Evolutionary conservation across 371 early-diverging fungal species (phyloP), one percentile per base, ranked within the genome.

Genomic region (Saksenaea vasiformis): DNA sequence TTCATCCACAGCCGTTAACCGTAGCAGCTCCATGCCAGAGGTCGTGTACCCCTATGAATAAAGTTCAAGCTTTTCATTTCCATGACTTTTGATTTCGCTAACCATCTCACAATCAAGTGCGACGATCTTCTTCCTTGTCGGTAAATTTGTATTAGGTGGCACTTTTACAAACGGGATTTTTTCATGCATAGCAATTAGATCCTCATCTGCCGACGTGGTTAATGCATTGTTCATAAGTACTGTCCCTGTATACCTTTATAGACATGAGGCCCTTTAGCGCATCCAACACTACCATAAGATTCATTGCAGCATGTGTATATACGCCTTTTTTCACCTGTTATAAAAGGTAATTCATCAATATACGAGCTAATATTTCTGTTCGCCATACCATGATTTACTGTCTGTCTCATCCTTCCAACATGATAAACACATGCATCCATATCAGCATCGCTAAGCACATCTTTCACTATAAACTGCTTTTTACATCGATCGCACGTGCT

Each of bases 61-160:
- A 10, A 35, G 5, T 15, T 5, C 9, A 39, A 37, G 22, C 24
- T 17, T 3, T 56, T 31, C 35, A 41, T 19, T 56, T 10, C 47
- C 28, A 1, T 5, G n/a, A n/a, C n/a, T n/a, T n/a, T 31, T 1
- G 28, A 31, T 15, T n/a, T 17, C 5, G 2, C 43, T n/a, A 70
- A 76, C 82, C 86, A 81, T 81, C 53, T 81, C 82, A 67, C 82
- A 81, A 66, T 81, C 82, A 27, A 81, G 60, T 0, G 79, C 82
- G 1, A 81, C 72, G 11, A 85, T 24, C 10, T 60, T 13, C 44
- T 51, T 43, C 64, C 68, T 27, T 2, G 47, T 19, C 38, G 51
- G 17, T 14, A 53, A 43, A 35, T 28, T 14, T 8, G 19, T 28
- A 28, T 14, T 43, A 22, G 27, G n/a, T 0, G 84, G 82, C 27